Evolutionary conservation across 306 rosid species (phyloP).

Genomic region (Dryas alaskensis): DNA sequence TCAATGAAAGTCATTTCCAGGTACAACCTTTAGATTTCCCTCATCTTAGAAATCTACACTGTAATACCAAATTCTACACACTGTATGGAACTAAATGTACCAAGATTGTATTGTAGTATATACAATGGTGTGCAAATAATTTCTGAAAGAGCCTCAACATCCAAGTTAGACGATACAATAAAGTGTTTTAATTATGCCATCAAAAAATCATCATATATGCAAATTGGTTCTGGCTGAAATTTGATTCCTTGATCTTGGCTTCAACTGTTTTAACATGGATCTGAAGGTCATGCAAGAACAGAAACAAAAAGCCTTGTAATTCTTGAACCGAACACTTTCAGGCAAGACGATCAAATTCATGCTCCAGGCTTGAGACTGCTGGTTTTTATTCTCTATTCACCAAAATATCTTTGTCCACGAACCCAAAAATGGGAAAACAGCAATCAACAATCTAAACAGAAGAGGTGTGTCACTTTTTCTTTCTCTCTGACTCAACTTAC

Average conservation of each 20-base stretch:
- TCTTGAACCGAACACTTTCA: conserved; percentile 19
- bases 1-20: not conserved
- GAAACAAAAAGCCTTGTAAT: not conserved
- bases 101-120: not conserved
- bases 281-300: not conserved
- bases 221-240: not conserved
- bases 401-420: conserved; percentile 85
- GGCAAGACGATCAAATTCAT: conserved; percentile 17
- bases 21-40: not conserved
- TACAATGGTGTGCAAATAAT: not conserved
- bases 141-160: not conserved
- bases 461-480: conserved; percentile 70
- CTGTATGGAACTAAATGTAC: not conserved
- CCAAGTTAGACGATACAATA: not conserved
- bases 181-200: not conserved
- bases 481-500: conserved; percentile 68
- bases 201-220: conserved; percentile 6
- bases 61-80: not conserved
- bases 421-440: conserved; percentile 87
- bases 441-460: conserved; percentile 73
- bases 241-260: not conserved
- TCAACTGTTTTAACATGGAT: not conserved
- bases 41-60: not conserved
- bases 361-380: conserved; percentile 14
- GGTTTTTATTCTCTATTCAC: conserved; percentile 11